Percentiles rank a stretch among this genome's conserved stretches.
Evolutionary conservation across 23 red algal genomes (phyloP).

Genomic region (Agarophyton chilense): DNA sequence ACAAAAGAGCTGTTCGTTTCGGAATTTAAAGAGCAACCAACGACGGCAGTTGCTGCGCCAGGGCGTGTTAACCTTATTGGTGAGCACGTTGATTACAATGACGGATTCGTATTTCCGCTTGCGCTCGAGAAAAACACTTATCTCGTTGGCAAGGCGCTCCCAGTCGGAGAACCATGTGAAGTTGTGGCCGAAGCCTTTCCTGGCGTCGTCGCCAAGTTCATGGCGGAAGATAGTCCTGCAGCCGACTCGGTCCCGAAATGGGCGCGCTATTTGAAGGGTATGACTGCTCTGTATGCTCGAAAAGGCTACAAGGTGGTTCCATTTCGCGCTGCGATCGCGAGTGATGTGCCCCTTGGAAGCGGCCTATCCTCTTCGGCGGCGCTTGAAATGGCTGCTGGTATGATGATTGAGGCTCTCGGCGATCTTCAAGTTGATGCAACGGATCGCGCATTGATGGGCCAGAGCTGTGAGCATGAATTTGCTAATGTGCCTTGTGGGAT

Average conservation of each 20-base stretch:
- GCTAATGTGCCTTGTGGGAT: conserved; percentile 92
- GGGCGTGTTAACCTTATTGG: conserved; percentile 98
- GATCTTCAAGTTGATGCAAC: conserved; percentile 52
- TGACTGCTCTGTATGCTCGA: conserved; percentile 82
- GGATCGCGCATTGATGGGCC: conserved; percentile 78
- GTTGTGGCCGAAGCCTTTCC: conserved; percentile 64
- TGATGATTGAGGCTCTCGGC: conserved; percentile 79
- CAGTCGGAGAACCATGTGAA: conserved; percentile 57
- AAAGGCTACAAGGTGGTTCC: conserved; percentile 69
- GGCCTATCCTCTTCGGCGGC: conserved; percentile 89
- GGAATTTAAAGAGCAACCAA: conserved; percentile 58
- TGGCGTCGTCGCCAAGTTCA: conserved; percentile 57
- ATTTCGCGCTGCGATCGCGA: conserved; percentile 91
- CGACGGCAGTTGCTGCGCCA: conserved; percentile 71
- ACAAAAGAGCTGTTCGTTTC: conserved; percentile 42
- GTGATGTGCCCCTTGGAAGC: conserved; percentile 92
- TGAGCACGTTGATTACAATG: conserved; percentile 98
- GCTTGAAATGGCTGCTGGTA: conserved; percentile 89
- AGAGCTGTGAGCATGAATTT: conserved; percentile 94
- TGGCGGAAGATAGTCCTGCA: conserved; percentile 30
- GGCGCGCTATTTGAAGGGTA: conserved; percentile 90
- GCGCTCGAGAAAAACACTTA: conserved; percentile 87
- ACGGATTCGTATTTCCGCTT: conserved; percentile 97
- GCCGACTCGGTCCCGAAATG: conserved; percentile 66
- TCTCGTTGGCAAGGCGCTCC: conserved; percentile 61